Conservation (phyloP, 2,329 filamentous ascomycete genomes). For the Aureobasidium subglaciale region DNA sequence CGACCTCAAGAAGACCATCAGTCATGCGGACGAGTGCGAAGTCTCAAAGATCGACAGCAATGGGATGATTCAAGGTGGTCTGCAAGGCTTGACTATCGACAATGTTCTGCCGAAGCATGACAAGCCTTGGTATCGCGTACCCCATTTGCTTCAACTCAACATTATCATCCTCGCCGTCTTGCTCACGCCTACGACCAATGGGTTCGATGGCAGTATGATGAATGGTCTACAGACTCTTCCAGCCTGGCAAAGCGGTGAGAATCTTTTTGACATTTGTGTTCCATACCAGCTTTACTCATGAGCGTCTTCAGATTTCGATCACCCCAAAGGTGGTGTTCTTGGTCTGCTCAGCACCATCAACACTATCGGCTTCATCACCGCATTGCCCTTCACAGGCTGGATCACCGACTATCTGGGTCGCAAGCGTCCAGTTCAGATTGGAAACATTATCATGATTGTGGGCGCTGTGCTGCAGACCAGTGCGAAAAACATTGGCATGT, state of each 20-base stretch:
- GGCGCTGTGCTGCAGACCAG: too few species aligned
- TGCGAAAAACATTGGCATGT: too few species aligned
- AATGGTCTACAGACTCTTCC: slow-evolving; percentile 42
- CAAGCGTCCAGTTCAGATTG: slow-evolving; percentile 40
- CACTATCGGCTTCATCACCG: not conserved
- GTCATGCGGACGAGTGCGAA: not conserved
- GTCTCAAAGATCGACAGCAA: not conserved
- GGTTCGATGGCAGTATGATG: slow-evolving; percentile 46
- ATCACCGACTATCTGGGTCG: slow-evolving; percentile 42
- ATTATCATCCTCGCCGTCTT: not conserved
- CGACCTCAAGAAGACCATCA: not conserved
- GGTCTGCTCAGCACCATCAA: slow-evolving; percentile 5
- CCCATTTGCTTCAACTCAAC: not conserved
- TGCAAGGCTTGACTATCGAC: not conserved
- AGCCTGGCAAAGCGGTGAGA: slow-evolving; percentile 31
- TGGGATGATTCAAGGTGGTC: not conserved
- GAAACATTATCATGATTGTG: too few species aligned
- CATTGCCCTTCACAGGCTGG: slow-evolving; percentile 28
- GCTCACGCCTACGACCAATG: slow-evolving; percentile 16
- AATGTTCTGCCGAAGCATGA: not conserved
- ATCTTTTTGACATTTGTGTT: too few species aligned
- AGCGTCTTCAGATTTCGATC: not conserved
- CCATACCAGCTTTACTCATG: too few species aligned
- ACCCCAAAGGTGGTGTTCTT: slow-evolving; percentile 23
- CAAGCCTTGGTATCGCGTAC: not conserved